Evolutionary conservation across 768 basidiomycete species (phyloP).

Genomic region (Phaffia australis): DNA sequence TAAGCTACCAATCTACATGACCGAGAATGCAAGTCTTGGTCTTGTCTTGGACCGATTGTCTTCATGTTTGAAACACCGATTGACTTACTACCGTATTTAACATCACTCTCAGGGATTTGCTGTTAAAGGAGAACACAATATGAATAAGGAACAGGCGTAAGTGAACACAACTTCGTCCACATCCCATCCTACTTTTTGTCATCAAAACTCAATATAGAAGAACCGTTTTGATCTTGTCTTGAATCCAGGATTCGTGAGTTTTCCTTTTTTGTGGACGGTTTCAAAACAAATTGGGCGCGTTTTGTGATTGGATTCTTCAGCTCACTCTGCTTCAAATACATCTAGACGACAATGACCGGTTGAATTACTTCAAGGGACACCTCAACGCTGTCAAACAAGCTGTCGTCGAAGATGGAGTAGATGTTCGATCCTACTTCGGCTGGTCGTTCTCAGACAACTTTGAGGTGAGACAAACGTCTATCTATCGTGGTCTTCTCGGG

Average conservation of each 20-base stretch:
- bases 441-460: constrained; percentile 23
- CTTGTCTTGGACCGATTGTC: not conserved
- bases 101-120: not conserved
- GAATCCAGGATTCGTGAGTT: too few species aligned
- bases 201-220: too few species aligned
- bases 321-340: too few species aligned
- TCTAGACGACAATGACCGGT: constrained; percentile 43
- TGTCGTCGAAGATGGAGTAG: constrained; percentile 52
- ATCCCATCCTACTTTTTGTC: too few species aligned
- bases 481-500: too few species aligned
- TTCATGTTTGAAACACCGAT: not conserved
- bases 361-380: constrained; percentile 56
- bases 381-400: constrained; percentile 49
- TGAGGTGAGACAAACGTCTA: too few species aligned
- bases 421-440: constrained; percentile 16
- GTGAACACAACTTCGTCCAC: not conserved
- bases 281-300: constrained; percentile 49
- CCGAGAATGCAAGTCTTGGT: constrained; percentile 61
- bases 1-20: constrained; percentile 53
- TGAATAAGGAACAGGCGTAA: constrained; percentile 6
- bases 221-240: too few species aligned
- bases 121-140: not conserved
- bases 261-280: not conserved
- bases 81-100: not conserved
- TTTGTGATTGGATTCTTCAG: not conserved